A percentile compares a stretch with the other conserved stretches of the same genome.
phyloP scores from a whole-genome alignment of 192 early-diverging fungal species.

The Cladochytrium replicatum region DNA sequence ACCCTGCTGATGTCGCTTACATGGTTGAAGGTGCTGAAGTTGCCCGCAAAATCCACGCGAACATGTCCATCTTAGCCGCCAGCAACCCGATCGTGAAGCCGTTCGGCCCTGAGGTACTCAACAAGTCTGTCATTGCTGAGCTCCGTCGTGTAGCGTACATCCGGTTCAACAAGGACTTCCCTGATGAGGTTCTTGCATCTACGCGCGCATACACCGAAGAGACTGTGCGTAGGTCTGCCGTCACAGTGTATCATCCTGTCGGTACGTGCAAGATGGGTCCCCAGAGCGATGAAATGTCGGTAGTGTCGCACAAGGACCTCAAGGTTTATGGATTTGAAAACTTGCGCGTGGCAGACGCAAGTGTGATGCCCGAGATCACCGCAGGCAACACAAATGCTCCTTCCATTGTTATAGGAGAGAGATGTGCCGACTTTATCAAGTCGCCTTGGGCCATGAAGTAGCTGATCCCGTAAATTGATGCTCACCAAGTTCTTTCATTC shows the following conservation, averaged over 20 bases:
- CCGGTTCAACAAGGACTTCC: neutral
- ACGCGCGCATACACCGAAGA: conserved; percentile 9
- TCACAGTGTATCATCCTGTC: conserved; percentile 12
- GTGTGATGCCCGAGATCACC: conserved; percentile 14
- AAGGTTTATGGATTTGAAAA: conserved; percentile 13
- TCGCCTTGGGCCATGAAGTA: too few relatives aligned
- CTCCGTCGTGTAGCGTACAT: too few relatives aligned
- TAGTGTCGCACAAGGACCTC: conserved; percentile 9
- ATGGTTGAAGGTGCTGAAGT: too few relatives aligned
- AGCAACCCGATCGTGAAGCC: too few relatives aligned
- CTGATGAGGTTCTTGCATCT: neutral
- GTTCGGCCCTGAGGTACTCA: too few relatives aligned
- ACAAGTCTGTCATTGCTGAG: too few relatives aligned
- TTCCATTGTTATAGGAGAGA: conserved; percentile 12
- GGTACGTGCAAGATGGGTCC: conserved; percentile 14
- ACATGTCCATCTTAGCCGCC: too few relatives aligned
- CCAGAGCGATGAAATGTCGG: neutral
- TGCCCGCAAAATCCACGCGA: too few relatives aligned
- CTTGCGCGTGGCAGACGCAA: conserved; percentile 12
- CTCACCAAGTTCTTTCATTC: too few relatives aligned
- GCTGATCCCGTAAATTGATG: too few relatives aligned
- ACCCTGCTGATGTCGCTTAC: too few relatives aligned
- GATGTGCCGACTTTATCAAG: conserved; percentile 13
- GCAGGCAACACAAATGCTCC: conserved; percentile 18
- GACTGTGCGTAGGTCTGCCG: neutral